Conservation (phyloP, 2,329 filamentous ascomycete genomes). For the Claviceps monticola region DNA sequence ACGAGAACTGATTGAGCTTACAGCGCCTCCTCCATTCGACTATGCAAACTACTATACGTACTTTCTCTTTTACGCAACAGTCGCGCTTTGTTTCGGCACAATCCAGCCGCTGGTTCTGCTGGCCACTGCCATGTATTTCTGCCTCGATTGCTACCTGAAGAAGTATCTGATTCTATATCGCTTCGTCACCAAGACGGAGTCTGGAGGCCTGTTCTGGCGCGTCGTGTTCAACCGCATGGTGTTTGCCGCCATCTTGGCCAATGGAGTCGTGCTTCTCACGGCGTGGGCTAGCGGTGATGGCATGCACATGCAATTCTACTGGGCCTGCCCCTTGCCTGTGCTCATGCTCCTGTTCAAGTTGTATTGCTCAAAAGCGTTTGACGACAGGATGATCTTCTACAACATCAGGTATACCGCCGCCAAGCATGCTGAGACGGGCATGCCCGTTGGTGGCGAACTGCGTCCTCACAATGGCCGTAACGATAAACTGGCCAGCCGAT, state of each 20-base stretch:
- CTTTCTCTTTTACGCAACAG: conserved; percentile 86
- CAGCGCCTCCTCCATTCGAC: conserved; percentile 83
- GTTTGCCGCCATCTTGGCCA: conserved; percentile 65
- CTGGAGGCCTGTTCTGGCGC: conserved; percentile 85
- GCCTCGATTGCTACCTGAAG: conserved; percentile 76
- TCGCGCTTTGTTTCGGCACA: conserved; percentile 70
- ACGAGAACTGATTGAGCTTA: conserved; percentile 79
- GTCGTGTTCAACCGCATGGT: conserved; percentile 86
- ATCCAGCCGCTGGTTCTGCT: conserved; percentile 80
- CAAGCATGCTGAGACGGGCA: conserved; percentile 29
- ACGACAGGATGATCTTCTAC: conserved; percentile 69
- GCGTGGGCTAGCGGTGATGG: conserved; percentile 56
- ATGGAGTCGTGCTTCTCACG: conserved; percentile 64
- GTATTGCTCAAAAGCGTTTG: conserved; percentile 65
- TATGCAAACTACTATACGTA: conserved; percentile 98
- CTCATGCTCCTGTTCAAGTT: conserved; percentile 74
- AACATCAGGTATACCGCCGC: conserved; percentile 45
- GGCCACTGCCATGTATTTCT: conserved; percentile 80
- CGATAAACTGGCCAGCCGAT: conserved; percentile 62
- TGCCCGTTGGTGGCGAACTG: conserved; percentile 29
- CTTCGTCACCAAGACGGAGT: conserved; percentile 93
- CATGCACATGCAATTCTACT: conserved; percentile 46
- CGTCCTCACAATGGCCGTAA: conserved; percentile 31
- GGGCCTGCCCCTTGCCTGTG: conserved; percentile 61
- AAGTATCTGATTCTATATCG: conserved; percentile 92